A percentile compares a stretch with the other conserved stretches of the same genome.
Evolutionary conservation across 495 filamentous ascomycete genomes (phyloP).

Genomic region (Cairneyella variabilis): DNA sequence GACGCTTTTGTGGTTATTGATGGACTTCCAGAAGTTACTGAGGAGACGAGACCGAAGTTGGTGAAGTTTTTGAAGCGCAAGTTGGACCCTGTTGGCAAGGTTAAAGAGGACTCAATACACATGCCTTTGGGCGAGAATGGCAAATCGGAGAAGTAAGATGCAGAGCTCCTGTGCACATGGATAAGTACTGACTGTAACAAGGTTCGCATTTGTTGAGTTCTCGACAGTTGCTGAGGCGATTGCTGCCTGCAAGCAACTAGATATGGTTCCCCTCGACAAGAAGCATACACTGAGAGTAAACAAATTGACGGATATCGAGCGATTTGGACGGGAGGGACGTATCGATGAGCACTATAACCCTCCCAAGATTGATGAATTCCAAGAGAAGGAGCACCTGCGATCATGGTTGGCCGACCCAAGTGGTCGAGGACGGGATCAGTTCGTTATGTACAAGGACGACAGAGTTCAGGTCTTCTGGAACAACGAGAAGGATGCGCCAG

Average conservation of each 20-base stretch:
- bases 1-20: conserved; percentile 95
- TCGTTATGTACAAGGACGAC: conserved; percentile 85
- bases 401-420: conserved; percentile 85
- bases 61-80: conserved; percentile 93
- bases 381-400: conserved; percentile 89
- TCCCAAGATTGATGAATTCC: conserved; percentile 73
- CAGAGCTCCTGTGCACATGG: conserved; percentile 10
- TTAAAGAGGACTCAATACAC: conserved; percentile 79
- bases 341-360: conserved; percentile 84
- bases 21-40: conserved; percentile 80
- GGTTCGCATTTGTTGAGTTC: conserved; percentile 95
- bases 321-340: conserved; percentile 89
- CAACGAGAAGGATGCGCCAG: conserved; percentile 86
- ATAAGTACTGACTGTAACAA: conserved; percentile 28
- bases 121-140: conserved; percentile 87
- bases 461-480: conserved; percentile 96
- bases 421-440: conserved; percentile 87
- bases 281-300: conserved; percentile 93
- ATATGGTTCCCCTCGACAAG: conserved; percentile 83
- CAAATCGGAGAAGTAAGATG: conserved; percentile 73
- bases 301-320: conserved; percentile 96
- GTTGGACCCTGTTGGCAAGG: conserved; percentile 77
- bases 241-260: conserved; percentile 79
- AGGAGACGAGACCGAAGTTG: conserved; percentile 82
- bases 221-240: conserved; percentile 86